Conservation (phyloP, 2,329 filamentous ascomycete species). For the Monosporascus cannonballus region DNA sequence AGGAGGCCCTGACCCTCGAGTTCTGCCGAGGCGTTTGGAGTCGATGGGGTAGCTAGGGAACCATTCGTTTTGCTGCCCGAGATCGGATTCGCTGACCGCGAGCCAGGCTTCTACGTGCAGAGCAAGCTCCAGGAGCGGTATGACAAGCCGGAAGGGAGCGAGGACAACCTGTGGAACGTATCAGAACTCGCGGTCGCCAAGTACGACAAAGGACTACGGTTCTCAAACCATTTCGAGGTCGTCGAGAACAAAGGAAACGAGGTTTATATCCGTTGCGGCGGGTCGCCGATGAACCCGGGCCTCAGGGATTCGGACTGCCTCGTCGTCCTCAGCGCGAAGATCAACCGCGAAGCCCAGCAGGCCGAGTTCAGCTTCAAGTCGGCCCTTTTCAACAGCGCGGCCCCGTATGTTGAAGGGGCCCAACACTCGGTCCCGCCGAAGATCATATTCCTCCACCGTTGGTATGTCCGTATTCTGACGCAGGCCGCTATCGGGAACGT, state of each 20-base stretch:
- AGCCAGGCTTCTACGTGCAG: slow-evolving; percentile 40
- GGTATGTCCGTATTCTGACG: slow-evolving; percentile 25
- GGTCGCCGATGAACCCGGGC: slow-evolving; percentile 20
- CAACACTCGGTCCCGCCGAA: slow-evolving; percentile 18
- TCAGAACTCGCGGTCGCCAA: slow-evolving; percentile 21
- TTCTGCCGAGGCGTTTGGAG: slow-evolving; percentile 65
- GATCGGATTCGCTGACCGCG: not conserved
- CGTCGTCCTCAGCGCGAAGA: slow-evolving; percentile 22
- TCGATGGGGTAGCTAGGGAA: slow-evolving; percentile 48
- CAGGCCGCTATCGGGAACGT: slow-evolving; percentile 20
- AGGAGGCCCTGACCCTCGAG: slow-evolving; percentile 51
- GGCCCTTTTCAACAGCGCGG: slow-evolving; percentile 22
- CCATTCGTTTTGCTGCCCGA: too few species aligned
- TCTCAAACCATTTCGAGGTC: slow-evolving; percentile 29
- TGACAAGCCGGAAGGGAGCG: slow-evolving; percentile 23
- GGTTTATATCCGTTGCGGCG: slow-evolving; percentile 25
- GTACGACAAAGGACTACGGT: slow-evolving; percentile 21
- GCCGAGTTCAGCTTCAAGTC: slow-evolving; percentile 26
- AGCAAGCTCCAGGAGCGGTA: slow-evolving; percentile 25
- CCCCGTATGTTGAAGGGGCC: slow-evolving; percentile 11
- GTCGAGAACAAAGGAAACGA: slow-evolving; percentile 22
- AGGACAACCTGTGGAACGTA: slow-evolving; percentile 23
- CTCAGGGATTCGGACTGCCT: slow-evolving; percentile 24
- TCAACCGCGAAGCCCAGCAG: slow-evolving; percentile 21
- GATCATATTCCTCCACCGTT: slow-evolving; percentile 21